These are phyloP conservation scores for Termitomyces sp. DNA, from an alignment of 768 basidiomycete species.

Conservation along the genomic window DNA sequence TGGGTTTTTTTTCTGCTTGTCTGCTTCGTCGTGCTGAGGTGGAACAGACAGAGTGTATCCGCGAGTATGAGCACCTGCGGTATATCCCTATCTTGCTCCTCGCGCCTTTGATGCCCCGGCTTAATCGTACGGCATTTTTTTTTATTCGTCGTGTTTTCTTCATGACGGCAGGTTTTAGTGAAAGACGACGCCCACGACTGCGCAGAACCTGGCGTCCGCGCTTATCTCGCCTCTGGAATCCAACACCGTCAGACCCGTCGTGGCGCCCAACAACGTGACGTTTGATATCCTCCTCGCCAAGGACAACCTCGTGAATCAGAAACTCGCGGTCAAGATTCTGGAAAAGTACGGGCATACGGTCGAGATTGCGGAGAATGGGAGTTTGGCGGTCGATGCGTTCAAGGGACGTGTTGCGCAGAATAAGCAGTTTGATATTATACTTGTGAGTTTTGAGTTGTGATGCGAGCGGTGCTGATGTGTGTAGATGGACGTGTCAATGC, in stretches of 20 bases:
- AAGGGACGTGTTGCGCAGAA: slow-evolving; percentile 65
- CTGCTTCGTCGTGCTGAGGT: too few species aligned
- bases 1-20: slow-evolving; percentile 38
- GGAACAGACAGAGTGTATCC: slow-evolving; percentile 75
- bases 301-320: slow-evolving; percentile 95
- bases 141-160: not conserved
- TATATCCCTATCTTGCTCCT: slow-evolving; percentile 95
- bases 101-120: slow-evolving; percentile 67
- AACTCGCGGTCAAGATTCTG: slow-evolving; percentile 91
- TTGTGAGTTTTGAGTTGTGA: slow-evolving; percentile 45
- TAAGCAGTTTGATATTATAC: slow-evolving; percentile 85
- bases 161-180: slow-evolving; percentile 34
- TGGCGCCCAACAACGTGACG: slow-evolving; percentile 77
- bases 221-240: slow-evolving; percentile 92
- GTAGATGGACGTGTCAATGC: slow-evolving; percentile 98
- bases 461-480: not conserved
- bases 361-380: slow-evolving; percentile 97
- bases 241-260: slow-evolving; percentile 86
- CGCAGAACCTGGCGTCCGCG: slow-evolving; percentile 87
- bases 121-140: slow-evolving; percentile 53
- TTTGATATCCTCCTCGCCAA: slow-evolving; percentile 96
- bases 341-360: slow-evolving; percentile 95
- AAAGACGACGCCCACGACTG: slow-evolving; percentile 87
- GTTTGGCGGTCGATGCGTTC: slow-evolving; percentile 88
- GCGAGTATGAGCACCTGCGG: slow-evolving; percentile 90